Evolutionary conservation across 1,139 yeast genomes (phyloP).

Genomic region (Suhomyces anneliseae): DNA sequence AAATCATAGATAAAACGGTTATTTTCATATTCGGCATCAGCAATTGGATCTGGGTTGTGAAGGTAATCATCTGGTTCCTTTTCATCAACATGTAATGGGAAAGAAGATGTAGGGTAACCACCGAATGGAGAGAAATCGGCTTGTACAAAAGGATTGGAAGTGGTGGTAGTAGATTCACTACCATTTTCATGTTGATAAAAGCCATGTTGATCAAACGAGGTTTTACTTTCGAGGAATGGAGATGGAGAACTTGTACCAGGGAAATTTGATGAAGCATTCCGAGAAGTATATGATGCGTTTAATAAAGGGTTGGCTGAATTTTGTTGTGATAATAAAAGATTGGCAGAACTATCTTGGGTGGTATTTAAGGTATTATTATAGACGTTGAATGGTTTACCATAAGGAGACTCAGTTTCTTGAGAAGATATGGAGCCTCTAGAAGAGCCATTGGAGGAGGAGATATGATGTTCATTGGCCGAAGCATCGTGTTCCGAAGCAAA

Average conservation of each 20-base stretch:
- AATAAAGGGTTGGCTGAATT: constrained; percentile 11
- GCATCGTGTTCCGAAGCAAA: constrained; percentile 9
- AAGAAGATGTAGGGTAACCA: constrained; percentile 86
- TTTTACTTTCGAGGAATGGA: constrained; percentile 1
- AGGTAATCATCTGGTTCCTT: constrained; percentile 89
- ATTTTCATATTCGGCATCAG: constrained; percentile 76
- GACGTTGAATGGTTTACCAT: constrained; percentile 18
- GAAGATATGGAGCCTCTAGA: constrained; percentile 9
- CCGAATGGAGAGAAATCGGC: constrained; percentile 78
- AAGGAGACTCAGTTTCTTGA: constrained; percentile 8
- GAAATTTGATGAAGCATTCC: constrained; percentile 2
- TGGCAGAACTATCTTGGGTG: constrained; percentile 14
- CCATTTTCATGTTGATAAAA: neutral
- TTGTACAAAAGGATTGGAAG: constrained; percentile 13
- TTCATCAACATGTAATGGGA: constrained; percentile 84
- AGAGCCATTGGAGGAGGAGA: constrained; percentile 4
- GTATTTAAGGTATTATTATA: constrained; percentile 17
- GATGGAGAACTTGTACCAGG: neutral
- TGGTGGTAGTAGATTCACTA: constrained; percentile 6
- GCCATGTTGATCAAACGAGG: neutral
- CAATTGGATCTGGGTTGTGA: constrained; percentile 91
- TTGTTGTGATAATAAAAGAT: constrained; percentile 12
- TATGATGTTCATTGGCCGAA: neutral
- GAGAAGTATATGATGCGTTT: constrained; percentile 2
- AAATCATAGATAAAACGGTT: constrained; percentile 59